Conservation (phyloP, 1,284 basidiomycete species). For the Melanopsichium pennsylvanicum region DNA sequence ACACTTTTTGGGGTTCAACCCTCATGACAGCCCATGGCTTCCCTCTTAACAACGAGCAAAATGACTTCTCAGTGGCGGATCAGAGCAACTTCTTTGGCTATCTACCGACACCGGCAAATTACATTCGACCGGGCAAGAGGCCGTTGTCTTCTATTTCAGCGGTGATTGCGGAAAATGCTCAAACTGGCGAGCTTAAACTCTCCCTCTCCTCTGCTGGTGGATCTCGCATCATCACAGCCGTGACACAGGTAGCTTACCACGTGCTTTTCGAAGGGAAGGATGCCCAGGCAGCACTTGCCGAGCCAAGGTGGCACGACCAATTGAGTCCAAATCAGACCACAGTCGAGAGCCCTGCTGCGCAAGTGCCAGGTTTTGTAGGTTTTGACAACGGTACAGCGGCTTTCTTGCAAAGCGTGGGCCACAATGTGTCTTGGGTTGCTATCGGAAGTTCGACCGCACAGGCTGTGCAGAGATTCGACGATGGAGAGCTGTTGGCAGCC, state of each 20-base stretch:
- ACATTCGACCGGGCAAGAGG: constrained; percentile 66
- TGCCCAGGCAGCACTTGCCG: constrained; percentile 53
- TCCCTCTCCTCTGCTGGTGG: constrained; percentile 67
- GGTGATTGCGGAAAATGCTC: constrained; percentile 64
- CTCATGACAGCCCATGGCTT: constrained; percentile 58
- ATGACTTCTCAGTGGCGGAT: constrained; percentile 66
- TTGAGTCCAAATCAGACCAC: constrained; percentile 61
- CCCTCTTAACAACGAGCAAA: constrained; percentile 66
- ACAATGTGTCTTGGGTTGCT: constrained; percentile 60
- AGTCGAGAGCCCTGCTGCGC: constrained; percentile 61
- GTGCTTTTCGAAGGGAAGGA: constrained; percentile 49
- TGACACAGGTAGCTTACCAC: constrained; percentile 63
- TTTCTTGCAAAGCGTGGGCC: constrained; percentile 59
- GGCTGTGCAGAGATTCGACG: constrained; percentile 39
- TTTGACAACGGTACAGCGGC: constrained; percentile 66
- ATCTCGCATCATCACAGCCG: constrained; percentile 68
- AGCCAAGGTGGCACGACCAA: constrained; percentile 68
- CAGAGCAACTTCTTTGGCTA: constrained; percentile 66
- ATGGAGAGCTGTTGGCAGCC: constrained; percentile 46
- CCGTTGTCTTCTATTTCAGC: constrained; percentile 67
- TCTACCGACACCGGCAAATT: constrained; percentile 64
- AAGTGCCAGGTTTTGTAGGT: constrained; percentile 57
- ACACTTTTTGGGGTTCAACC: constrained; percentile 65
- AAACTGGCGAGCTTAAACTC: constrained; percentile 64
- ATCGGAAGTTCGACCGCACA: constrained; percentile 58